Conservation (phyloP, 495 filamentous ascomycete genomes). For the Diplogelasinospora grovesii region DNA sequence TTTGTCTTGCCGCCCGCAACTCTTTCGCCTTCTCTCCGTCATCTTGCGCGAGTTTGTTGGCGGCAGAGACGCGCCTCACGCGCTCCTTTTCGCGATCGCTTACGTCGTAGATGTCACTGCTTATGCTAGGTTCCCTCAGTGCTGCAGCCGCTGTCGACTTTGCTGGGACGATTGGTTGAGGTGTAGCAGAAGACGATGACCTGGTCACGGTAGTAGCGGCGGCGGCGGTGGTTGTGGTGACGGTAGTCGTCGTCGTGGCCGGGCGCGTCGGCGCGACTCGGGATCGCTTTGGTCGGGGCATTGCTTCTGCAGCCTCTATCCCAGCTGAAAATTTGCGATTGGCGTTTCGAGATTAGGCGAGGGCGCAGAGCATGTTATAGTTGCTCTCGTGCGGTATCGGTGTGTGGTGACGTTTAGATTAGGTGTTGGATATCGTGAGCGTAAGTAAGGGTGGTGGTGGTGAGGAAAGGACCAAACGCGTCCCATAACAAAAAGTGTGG, state of each 20-base stretch:
- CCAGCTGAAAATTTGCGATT: too few relatives aligned
- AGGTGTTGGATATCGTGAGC: too few relatives aligned
- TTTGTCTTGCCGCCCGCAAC: constrained; percentile 24
- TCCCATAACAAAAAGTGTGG: too few relatives aligned
- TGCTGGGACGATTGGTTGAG: neutral
- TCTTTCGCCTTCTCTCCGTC: constrained; percentile 23
- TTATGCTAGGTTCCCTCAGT: neutral
- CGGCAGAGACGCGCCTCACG: constrained; percentile 8
- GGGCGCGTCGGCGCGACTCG: constrained; percentile 31
- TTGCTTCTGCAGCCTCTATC: too few relatives aligned
- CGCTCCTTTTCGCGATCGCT: constrained; percentile 40
- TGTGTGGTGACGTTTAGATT: neutral
- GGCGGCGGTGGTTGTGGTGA: neutral
- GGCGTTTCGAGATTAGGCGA: too few relatives aligned
- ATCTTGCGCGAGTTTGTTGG: neutral
- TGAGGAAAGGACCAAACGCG: neutral
- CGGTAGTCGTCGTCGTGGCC: neutral
- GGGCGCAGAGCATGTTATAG: too few relatives aligned
- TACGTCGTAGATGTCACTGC: constrained; percentile 38
- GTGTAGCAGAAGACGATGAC: constrained; percentile 8
- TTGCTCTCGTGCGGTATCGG: neutral
- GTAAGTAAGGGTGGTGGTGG: too few relatives aligned
- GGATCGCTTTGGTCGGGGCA: constrained; percentile 39
- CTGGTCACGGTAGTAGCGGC: neutral
- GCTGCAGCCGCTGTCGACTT: constrained; percentile 7